Evolutionary conservation across 2,329 filamentous ascomycete species (phyloP), one percentile per base, ranked within the genome.

Genomic region (Aureobasidium sp.): DNA sequence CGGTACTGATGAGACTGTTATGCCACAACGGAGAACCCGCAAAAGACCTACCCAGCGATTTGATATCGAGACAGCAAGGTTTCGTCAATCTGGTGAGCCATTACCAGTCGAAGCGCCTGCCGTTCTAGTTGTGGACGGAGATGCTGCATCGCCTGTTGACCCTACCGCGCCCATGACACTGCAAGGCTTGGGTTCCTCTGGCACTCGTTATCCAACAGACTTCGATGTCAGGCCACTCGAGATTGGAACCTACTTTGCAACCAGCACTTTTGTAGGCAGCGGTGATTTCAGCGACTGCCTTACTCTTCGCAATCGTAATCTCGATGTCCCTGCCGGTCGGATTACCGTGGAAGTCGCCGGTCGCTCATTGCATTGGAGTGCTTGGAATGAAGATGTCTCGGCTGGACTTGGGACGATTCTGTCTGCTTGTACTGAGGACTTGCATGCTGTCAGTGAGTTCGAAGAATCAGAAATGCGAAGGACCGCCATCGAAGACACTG

Each of bases 201-300:
- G 74, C 25, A 71, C 70, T 3, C 67, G 68, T 17, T 81, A 80
- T 58, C 65, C 78, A 1, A 68, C 70, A 10, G 74, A 76, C 56
- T 83, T 83, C 55, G 76, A 77, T 48, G 64, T 80, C 7, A 62
- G 62, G 4, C 74, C 77, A 21, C 63, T 83, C 6, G 67, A 66
- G 7, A 56, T 69, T 6, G 79, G 75, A 1, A 79, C 76, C 0
- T 80, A 74, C 59, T 83, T 82, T 57, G 76, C 79, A 56, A 65
- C 73, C 38, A 71, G 68, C 40, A 81, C 79, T 4, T 79, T 83
- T 55, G 69, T 83, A 54, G 80, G 80, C 24, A 79, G 78, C 58
- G 78, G 77, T 3, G 74, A 77, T 22, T 73, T 83, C 41, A 62
- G 65, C 14, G 70, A 68, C 30, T 73, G 73, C 30, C 58, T 83